Conservation (phyloP, 2,329 filamentous ascomycete genomes). For the Myriosclerotinia scirpicola region DNA sequence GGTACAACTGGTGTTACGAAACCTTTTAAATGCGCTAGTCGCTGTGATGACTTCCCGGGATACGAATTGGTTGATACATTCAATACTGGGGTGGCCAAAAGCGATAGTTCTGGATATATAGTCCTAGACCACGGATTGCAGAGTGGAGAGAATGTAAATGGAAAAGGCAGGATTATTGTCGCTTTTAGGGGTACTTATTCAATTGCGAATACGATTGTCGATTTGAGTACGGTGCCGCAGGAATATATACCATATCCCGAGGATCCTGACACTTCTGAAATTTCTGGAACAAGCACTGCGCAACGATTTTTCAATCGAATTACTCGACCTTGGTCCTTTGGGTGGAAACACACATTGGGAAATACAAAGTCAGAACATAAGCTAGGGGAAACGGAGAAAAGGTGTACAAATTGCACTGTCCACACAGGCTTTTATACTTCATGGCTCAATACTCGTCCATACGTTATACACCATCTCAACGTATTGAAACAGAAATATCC, state of each 20-base stretch:
- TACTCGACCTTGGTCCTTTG: not conserved
- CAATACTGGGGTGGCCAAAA: conserved; percentile 84
- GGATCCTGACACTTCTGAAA: conserved; percentile 39
- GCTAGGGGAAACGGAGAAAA: conserved; percentile 31
- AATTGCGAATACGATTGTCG: conserved; percentile 84
- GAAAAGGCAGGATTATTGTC: conserved; percentile 63
- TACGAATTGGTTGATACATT: conserved; percentile 80
- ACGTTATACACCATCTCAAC: conserved; percentile 67
- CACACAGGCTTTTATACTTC: conserved; percentile 86
- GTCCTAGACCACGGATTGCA: conserved; percentile 70
- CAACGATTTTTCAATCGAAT: not conserved
- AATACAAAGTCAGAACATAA: not conserved
- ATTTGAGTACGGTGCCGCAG: conserved; percentile 86
- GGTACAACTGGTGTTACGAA: conserved; percentile 74
- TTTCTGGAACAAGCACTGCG: not conserved
- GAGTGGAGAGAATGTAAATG: conserved; percentile 21
- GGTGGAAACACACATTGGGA: not conserved
- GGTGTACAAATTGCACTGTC: conserved; percentile 85
- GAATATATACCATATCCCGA: conserved; percentile 82
- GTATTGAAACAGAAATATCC: conserved; percentile 61
- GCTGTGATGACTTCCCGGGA: conserved; percentile 78
- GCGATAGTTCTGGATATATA: conserved; percentile 92
- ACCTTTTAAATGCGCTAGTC: conserved; percentile 82
- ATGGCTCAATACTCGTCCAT: conserved; percentile 72
- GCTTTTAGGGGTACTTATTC: conserved; percentile 96